Evolutionary conservation across 495 filamentous ascomycete genomes (phyloP), one percentile per base, ranked within the genome.

Genomic region (Terfezia boudieri): DNA sequence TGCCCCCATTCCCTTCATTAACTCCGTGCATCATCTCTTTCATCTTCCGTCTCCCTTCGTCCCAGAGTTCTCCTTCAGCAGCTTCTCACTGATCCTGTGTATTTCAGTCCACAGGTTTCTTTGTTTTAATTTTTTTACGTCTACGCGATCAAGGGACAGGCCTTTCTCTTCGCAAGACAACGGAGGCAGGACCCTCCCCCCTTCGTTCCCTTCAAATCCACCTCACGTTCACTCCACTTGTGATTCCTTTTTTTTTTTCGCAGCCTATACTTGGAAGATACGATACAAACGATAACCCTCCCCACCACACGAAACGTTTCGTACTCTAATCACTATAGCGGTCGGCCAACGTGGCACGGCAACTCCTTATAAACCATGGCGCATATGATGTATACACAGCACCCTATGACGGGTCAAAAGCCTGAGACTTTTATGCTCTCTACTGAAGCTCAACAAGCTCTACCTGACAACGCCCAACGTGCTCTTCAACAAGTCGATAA

Each of bases 381-480:
- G 16, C 63, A 65, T 50, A 36, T 65, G 54, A 65, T 65, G 62
- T 65, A 65, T 54, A 62, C 50, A 59, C 63, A 65, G 20, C 62
- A 65, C 49, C 58, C 57, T 49, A 56, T 64, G 50, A 60, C 61
- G 51, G 62, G 63, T 50, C 88, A 94, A 68, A 93, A 93, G 67
- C 90, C 90, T 50, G 90, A 96, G 73, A 98, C 90, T 8, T 98
- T 98, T 63, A 89, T 96, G 84, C 76, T 98, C 59, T 93, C 86
- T 60, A 84, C 80, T 59, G 89, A 95, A 70, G 88, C 92, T 46
- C 89, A 95, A 69, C 86, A 94, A 69, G 86, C 82, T 59, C 77
- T 98, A 52, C 90, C 90, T 36, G 86, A 94, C 61, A 90, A 96
- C 72, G 84, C 87, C 66, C 86, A 95, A 73, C 86, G 96, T 67